Percentiles rank a stretch among this genome's conserved stretches.
Evolutionary conservation across 1,139 yeast genomes (phyloP).

Genomic region (Suhomyces terraborum): DNA sequence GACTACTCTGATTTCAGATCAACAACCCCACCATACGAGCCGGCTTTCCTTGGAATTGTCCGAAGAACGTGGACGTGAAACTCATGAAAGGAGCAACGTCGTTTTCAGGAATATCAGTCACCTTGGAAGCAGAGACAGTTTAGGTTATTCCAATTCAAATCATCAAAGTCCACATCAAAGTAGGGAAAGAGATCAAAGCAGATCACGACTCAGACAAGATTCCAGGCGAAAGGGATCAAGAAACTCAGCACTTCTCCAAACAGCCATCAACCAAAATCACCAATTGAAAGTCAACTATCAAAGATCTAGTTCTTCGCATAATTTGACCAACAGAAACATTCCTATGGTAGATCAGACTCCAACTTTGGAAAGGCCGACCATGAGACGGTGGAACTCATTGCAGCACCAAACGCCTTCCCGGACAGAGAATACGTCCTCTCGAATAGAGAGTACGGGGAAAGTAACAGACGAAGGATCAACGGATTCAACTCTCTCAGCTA

Average conservation of each 20-base stretch:
- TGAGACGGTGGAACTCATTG: slow-evolving; percentile 31
- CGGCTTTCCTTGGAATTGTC: slow-evolving; percentile 5
- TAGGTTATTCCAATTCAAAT: background rate
- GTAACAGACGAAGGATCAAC: no score
- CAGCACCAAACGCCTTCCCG: background rate
- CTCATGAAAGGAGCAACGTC: background rate
- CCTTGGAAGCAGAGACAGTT: background rate
- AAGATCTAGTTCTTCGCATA: slow-evolving; percentile 11
- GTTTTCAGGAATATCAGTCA: background rate
- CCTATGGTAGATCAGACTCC: slow-evolving; percentile 20
- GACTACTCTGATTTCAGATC: background rate
- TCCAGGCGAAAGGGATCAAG: slow-evolving; percentile 4
- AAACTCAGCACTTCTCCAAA: slow-evolving; percentile 10
- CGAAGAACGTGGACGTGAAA: slow-evolving; percentile 7
- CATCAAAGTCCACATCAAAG: no score
- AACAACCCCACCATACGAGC: slow-evolving; percentile 4
- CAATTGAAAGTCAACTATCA: slow-evolving; percentile 11
- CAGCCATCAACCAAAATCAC: slow-evolving; percentile 16
- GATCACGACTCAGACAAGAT: slow-evolving; percentile 1
- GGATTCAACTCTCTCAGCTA: no score
- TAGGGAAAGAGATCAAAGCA: slow-evolving; percentile 1
- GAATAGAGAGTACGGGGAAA: no score
- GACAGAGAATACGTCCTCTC: no score
- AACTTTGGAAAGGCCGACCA: slow-evolving; percentile 4
- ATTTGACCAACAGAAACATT: slow-evolving; percentile 19